phyloP scores from a whole-genome alignment of 495 filamentous ascomycete species.

The Pyrenopolyporus hunteri region DNA sequence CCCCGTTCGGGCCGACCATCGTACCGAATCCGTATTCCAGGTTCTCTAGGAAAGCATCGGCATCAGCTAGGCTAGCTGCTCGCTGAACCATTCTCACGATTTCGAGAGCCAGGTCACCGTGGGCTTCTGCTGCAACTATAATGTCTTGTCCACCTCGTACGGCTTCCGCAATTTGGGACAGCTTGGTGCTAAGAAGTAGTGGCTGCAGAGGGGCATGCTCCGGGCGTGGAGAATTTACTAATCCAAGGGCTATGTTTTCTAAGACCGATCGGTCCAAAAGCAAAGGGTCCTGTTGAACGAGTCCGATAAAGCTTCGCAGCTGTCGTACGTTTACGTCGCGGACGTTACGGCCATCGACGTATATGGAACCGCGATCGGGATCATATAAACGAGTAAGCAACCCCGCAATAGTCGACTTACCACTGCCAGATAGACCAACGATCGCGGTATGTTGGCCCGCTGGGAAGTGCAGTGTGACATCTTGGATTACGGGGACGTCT shows the following conservation, averaged over 20 bases:
- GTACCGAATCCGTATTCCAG: constrained; percentile 55
- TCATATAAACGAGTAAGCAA: constrained; percentile 63
- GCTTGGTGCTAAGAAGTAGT: constrained; percentile 26
- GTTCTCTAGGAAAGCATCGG: constrained; percentile 44
- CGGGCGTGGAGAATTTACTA: constrained; percentile 62
- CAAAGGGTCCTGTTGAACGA: constrained; percentile 72
- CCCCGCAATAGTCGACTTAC: constrained; percentile 72
- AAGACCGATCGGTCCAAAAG: constrained; percentile 69
- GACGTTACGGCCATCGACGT: constrained; percentile 61
- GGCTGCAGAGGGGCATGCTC: constrained; percentile 45
- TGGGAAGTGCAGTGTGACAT: constrained; percentile 57
- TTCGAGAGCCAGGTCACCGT: constrained; percentile 36
- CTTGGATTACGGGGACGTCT: constrained; percentile 58
- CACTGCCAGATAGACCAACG: constrained; percentile 71
- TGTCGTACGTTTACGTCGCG: constrained; percentile 61
- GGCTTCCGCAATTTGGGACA: constrained; percentile 33
- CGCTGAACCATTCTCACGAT: constrained; percentile 42
- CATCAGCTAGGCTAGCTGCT: constrained; percentile 49
- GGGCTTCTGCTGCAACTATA: constrained; percentile 20
- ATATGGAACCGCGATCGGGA: constrained; percentile 49
- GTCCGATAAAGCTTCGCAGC: constrained; percentile 61
- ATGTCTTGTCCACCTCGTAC: constrained; percentile 39
- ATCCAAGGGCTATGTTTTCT: constrained; percentile 71
- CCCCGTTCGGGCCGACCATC: constrained; percentile 53
- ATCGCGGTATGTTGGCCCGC: constrained; percentile 67